Evolutionary conservation across 2,329 filamentous ascomycete genomes (phyloP), one percentile per base, ranked within the genome.

Genomic region (Colletotrichum eremochloae): DNA sequence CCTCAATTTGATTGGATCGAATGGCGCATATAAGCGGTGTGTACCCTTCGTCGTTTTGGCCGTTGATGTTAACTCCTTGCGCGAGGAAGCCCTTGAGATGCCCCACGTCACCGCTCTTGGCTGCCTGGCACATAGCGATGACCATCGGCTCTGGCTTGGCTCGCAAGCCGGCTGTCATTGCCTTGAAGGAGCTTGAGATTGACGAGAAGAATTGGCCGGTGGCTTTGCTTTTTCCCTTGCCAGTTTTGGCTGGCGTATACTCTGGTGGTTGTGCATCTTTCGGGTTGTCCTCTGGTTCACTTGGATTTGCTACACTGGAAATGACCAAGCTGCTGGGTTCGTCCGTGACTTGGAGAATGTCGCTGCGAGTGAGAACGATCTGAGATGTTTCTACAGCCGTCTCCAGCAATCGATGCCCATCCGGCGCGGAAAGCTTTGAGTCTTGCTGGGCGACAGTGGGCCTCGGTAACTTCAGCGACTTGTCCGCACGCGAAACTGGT

Each of bases 101-200:
- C 14, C 75, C 74, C 0, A 80, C 70, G n/a, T 83, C 79, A 0
- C 82, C 81, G 1, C 76, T 74, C 1, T 78, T 74, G 2, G 78
- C 76, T 1, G 81, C 82, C 44, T 82, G 77, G 20, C 81, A 83
- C 24, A 82, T 78, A 1, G 81, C 80, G 0, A 80, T 79, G 0
- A 81, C 81, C 4, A 83, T 70, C 1, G 81, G 82, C 18, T 82
- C 81, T 0, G 82, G 81, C n/a, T 81, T 82, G 7, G 80, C 44
- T 33, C 76, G 75, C 6, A 83, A 72, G 9, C 74, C 74, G 8
- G 79, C 73, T 0, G 81, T 81, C 68, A 82, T 77, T 14, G 81
- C 81, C 29, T 80, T 82, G 75, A 82, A 80, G 0, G 80, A 79
- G 31, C 79, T 77, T 2, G 79, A 78, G 33, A 83, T 33, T 0